Conservation (phyloP, 768 basidiomycete species). For the Boletus reticuloceps region DNA sequence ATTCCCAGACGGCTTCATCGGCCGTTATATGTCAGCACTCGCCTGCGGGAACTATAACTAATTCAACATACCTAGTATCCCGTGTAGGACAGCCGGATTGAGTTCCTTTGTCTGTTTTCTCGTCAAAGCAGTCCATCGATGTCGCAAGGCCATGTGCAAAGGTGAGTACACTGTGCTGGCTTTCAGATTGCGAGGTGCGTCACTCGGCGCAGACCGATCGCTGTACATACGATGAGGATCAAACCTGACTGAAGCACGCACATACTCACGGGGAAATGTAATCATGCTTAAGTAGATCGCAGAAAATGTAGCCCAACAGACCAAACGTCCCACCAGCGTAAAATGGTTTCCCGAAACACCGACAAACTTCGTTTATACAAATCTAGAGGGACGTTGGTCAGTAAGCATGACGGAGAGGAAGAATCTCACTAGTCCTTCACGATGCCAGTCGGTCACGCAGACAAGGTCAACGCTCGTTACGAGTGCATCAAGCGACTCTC, state of each 20-base stretch:
- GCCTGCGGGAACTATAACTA: not conserved
- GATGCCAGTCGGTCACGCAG: slow-evolving; percentile 79
- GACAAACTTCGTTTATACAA: slow-evolving; percentile 75
- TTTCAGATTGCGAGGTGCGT: slow-evolving; percentile 57
- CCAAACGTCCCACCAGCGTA: slow-evolving; percentile 94
- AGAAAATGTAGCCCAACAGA: slow-evolving; percentile 89
- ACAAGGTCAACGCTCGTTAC: slow-evolving; percentile 76
- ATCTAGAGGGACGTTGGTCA: slow-evolving; percentile 45
- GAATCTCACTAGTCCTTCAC: slow-evolving; percentile 63
- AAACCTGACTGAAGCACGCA: slow-evolving; percentile 6
- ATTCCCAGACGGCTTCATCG: slow-evolving; percentile 77
- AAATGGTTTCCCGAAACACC: slow-evolving; percentile 71
- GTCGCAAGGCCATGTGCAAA: slow-evolving; percentile 57
- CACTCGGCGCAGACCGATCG: slow-evolving; percentile 60
- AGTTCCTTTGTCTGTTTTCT: slow-evolving; percentile 79
- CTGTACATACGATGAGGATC: slow-evolving; percentile 35
- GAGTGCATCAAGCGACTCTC: slow-evolving; percentile 53
- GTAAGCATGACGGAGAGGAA: slow-evolving; percentile 2
- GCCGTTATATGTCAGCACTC: slow-evolving; percentile 12
- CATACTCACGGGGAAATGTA: slow-evolving; percentile 76
- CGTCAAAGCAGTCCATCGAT: slow-evolving; percentile 68
- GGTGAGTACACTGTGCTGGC: slow-evolving; percentile 63
- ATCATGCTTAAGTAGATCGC: slow-evolving; percentile 85
- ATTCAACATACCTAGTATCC: slow-evolving; percentile 59
- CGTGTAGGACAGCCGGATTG: slow-evolving; percentile 72